Evolutionary conservation across 306 rosid species (phyloP).

Genomic region (Lotus japonicus): DNA sequence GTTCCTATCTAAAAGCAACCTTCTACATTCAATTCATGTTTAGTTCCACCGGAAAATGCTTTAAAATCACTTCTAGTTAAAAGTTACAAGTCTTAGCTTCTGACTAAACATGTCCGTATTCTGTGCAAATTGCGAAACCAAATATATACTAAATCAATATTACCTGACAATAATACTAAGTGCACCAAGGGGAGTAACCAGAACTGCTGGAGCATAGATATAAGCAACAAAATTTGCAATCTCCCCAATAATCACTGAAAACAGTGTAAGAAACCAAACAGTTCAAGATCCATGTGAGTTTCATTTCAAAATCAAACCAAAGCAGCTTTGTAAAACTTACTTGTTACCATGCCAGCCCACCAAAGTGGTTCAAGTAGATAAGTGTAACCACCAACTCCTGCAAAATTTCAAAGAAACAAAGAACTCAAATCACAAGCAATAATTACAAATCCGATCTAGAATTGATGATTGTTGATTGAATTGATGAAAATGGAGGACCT

Average conservation of each 20-base stretch:
- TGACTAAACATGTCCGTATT: no score
- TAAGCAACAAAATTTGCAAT: slow-evolving; percentile 90
- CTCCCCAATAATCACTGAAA: slow-evolving; percentile 84
- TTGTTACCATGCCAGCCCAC: slow-evolving; percentile 98
- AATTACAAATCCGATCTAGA: background rate
- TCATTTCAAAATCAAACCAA: background rate
- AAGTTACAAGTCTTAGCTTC: no score
- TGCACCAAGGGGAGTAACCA: slow-evolving; percentile 97
- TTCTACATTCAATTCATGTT: background rate
- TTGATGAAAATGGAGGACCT: slow-evolving; percentile 33
- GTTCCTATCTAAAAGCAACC: slow-evolving; percentile 10
- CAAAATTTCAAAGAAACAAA: slow-evolving; percentile 8
- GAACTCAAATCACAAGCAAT: background rate
- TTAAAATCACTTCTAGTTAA: no score
- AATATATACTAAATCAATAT: background rate
- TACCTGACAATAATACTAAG: slow-evolving; percentile 92
- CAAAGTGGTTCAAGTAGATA: slow-evolving; percentile 89
- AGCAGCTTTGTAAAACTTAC: slow-evolving; percentile 39
- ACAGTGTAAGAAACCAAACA: background rate
- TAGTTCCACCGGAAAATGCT: no score
- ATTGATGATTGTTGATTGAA: background rate
- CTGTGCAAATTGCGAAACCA: no score
- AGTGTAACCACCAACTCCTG: slow-evolving; percentile 87
- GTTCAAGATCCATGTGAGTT: slow-evolving; percentile 14
- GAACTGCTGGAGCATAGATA: slow-evolving; percentile 88